phyloP scores from a whole-genome alignment of 177 flowering plant species.

The Vitis hybrid region DNA sequence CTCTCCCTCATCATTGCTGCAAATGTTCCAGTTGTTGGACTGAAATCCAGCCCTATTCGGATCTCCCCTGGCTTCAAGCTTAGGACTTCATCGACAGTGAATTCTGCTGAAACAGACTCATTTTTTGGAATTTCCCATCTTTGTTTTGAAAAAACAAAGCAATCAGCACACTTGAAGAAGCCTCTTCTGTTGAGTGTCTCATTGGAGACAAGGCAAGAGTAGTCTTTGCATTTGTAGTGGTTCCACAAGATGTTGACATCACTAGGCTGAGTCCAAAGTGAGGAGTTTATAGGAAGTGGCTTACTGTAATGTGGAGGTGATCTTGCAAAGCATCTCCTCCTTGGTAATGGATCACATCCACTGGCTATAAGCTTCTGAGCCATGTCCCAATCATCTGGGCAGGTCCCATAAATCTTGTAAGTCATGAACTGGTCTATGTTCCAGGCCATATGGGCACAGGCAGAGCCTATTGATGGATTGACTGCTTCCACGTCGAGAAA shows the following conservation, averaged over 20 bases:
- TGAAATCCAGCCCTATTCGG: conserved; percentile 40
- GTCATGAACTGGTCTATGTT: conserved; percentile 29
- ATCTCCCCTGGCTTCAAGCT: conserved; percentile 36
- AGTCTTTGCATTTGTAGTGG: conserved; percentile 38
- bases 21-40: conserved; percentile 44
- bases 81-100: conserved; percentile 36
- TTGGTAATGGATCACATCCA: conserved; percentile 46
- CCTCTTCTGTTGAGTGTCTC: conserved; percentile 29
- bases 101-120: conserved; percentile 30
- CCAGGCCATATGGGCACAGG: conserved; percentile 25
- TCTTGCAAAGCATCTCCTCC: conserved; percentile 46
- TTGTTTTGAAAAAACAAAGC: conserved; percentile 32
- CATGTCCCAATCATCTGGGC: conserved; percentile 43
- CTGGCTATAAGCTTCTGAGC: conserved; percentile 36
- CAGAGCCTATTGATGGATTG: conserved; percentile 29
- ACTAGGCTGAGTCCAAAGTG: conserved; percentile 36
- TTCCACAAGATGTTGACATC: conserved; percentile 34
- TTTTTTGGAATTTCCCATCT: conserved; percentile 25
- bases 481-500: conserved; percentile 39
- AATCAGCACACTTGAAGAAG: conserved; percentile 42
- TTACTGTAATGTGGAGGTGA: conserved; percentile 29
- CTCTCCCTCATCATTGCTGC: conserved; percentile 45
- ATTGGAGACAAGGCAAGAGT: conserved; percentile 34
- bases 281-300: conserved; percentile 28
- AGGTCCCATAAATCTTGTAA: conserved; percentile 27